A percentile compares a stretch with the other conserved stretches of the same genome.
Conservation (phyloP, 345 rosid species). For the Euclidium syriacum region DNA sequence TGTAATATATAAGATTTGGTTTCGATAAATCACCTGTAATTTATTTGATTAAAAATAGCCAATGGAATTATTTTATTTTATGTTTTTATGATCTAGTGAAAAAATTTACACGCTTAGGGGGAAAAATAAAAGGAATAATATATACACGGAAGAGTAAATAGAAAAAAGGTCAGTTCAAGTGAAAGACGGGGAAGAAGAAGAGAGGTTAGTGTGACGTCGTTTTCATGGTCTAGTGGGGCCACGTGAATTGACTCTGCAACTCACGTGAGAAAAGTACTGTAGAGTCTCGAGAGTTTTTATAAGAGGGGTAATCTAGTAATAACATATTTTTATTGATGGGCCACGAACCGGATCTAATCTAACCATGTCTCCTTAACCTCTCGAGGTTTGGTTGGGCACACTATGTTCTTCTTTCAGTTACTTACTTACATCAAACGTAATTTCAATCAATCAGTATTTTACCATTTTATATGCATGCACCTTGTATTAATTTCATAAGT, state of each 20-base stretch:
- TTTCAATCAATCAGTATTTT: too few relatives aligned
- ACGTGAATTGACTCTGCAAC: slow-evolving; percentile 26
- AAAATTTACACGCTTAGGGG: not conserved
- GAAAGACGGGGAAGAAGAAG: slow-evolving; percentile 21
- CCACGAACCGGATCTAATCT: slow-evolving; percentile 10
- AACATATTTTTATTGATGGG: not conserved
- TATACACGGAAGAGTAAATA: not conserved
- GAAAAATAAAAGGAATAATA: not conserved
- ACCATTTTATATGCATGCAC: too few relatives aligned
- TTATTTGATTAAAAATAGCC: not conserved
- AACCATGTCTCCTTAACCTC: not conserved
- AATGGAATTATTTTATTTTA: not conserved
- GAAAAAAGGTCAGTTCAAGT: slow-evolving; percentile 20
- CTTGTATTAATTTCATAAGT: too few relatives aligned
- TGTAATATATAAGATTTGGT: not conserved
- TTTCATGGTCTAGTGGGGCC: slow-evolving; percentile 22
- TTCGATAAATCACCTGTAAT: not conserved
- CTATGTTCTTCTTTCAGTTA: too few relatives aligned
- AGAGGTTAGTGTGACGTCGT: slow-evolving; percentile 28
- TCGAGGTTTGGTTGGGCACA: too few relatives aligned
- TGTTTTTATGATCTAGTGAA: not conserved
- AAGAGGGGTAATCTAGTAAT: not conserved
- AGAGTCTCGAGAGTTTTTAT: not conserved
- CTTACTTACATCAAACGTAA: too few relatives aligned
- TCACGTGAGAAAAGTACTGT: slow-evolving; percentile 29